Percentiles rank a stretch among this genome's conserved stretches.
Evolutionary conservation across 768 basidiomycete genomes (phyloP).

Genomic region (Daedaleopsis nitida): DNA sequence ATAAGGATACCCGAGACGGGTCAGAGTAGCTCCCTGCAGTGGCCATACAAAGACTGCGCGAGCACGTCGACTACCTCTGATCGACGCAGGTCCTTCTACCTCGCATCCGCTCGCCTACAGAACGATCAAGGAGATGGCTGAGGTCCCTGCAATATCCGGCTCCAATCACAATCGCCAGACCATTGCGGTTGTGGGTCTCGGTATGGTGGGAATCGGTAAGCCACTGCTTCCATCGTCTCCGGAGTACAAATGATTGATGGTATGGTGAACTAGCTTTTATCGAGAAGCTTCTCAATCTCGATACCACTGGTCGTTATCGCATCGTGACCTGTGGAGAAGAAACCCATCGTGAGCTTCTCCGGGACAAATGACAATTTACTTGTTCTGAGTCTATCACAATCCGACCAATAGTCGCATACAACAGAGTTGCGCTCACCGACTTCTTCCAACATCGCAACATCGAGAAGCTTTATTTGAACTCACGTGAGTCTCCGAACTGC

Average conservation of each 20-base stretch:
- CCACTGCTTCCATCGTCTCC: background rate
- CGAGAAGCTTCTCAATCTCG: conserved; percentile 64
- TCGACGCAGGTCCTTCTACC: no score
- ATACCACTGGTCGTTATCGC: conserved; percentile 49
- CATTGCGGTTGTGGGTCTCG: conserved; percentile 50
- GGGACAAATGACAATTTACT: no score
- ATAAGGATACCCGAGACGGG: no score
- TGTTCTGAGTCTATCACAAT: background rate
- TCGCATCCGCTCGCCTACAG: no score
- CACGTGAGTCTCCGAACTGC: conserved; percentile 31
- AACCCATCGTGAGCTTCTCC: conserved; percentile 31
- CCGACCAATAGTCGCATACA: conserved; percentile 47
- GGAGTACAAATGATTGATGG: background rate
- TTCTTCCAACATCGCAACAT: conserved; percentile 64
- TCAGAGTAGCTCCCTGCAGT: no score
- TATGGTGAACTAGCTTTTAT: conserved; percentile 52
- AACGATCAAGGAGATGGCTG: no score
- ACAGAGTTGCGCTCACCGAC: conserved; percentile 58
- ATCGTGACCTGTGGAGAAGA: conserved; percentile 66
- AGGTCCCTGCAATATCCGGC: no score
- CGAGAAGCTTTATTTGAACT: conserved; percentile 62
- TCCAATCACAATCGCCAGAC: conserved; percentile 27
- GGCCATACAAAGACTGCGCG: no score
- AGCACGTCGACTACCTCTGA: no score
- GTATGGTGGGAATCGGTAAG: conserved; percentile 63